Percentiles rank a stretch among this genome's conserved stretches.
Conservation (phyloP, 2,329 filamentous ascomycete species). For the Beauveria scarabaeidicola region DNA sequence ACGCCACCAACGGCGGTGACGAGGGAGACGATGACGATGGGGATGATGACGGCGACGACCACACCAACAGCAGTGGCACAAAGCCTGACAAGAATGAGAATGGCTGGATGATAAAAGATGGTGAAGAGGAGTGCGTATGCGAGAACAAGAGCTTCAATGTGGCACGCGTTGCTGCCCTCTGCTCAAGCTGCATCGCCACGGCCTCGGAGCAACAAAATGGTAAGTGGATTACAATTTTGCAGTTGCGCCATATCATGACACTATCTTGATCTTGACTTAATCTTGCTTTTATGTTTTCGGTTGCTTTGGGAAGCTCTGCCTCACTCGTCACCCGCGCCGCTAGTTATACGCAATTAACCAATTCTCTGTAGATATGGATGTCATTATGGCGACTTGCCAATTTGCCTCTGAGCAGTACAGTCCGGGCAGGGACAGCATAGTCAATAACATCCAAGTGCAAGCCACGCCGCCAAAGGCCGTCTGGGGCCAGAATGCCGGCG, state of each 20-base stretch:
- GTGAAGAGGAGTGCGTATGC: conserved; percentile 30
- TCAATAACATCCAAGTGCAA: conserved; percentile 25
- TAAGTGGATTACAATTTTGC: conserved; percentile 16
- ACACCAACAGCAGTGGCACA: background rate
- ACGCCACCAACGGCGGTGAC: background rate
- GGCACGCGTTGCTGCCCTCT: conserved; percentile 27
- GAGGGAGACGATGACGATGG: background rate
- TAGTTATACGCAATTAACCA: background rate
- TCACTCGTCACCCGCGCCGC: background rate
- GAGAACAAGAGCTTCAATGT: conserved; percentile 33
- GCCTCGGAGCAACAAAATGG: conserved; percentile 24
- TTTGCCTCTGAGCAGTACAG: conserved; percentile 24
- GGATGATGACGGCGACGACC: background rate
- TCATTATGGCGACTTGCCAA: conserved; percentile 28
- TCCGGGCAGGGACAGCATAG: conserved; percentile 22
- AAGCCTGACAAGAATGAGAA: conserved; percentile 11
- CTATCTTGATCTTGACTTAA: background rate
- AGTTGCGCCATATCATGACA: background rate
- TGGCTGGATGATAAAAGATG: conserved; percentile 14
- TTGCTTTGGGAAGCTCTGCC: too few species aligned
- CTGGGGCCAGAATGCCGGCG: conserved; percentile 13
- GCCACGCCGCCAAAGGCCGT: conserved; percentile 21
- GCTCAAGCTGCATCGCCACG: conserved; percentile 29
- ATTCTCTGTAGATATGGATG: conserved; percentile 23
- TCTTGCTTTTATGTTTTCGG: background rate